Evolutionary conservation across 306 rosid species (phyloP).

Genomic region (Citrullus mucosospermus): DNA sequence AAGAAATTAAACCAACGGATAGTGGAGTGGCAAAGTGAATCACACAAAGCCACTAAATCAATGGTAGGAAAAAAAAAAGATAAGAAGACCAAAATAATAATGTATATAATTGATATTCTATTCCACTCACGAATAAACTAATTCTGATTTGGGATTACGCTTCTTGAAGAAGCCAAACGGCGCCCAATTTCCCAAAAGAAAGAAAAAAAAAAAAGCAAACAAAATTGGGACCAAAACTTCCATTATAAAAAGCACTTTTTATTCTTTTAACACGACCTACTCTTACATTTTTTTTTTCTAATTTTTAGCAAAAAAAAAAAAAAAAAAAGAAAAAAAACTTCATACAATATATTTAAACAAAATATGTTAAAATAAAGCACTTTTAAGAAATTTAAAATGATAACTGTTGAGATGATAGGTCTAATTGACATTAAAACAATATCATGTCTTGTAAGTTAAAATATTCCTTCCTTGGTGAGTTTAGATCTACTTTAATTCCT

Average conservation of each 20-base stretch:
- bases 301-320: background rate
- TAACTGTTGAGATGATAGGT: too few species aligned
- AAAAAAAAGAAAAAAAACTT: background rate
- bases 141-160: conserved; percentile 33
- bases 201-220: too few species aligned
- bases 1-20: background rate
- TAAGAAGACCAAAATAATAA: background rate
- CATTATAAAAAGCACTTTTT: background rate
- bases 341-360: background rate
- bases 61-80: background rate
- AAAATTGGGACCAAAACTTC: background rate
- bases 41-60: background rate
- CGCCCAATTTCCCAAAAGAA: conserved; percentile 18
- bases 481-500: too few species aligned
- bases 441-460: too few species aligned
- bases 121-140: conserved; percentile 25
- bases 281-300: background rate
- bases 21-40: conserved; percentile 4
- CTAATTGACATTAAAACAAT: too few species aligned
- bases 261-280: background rate
- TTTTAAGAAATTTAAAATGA: background rate
- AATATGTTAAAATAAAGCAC: background rate
- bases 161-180: conserved; percentile 41
- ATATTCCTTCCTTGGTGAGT: too few species aligned
- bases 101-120: conserved; percentile 13